Evolutionary conservation across 1,284 basidiomycete genomes (phyloP).

Genomic region (Bjerkandera adusta): DNA sequence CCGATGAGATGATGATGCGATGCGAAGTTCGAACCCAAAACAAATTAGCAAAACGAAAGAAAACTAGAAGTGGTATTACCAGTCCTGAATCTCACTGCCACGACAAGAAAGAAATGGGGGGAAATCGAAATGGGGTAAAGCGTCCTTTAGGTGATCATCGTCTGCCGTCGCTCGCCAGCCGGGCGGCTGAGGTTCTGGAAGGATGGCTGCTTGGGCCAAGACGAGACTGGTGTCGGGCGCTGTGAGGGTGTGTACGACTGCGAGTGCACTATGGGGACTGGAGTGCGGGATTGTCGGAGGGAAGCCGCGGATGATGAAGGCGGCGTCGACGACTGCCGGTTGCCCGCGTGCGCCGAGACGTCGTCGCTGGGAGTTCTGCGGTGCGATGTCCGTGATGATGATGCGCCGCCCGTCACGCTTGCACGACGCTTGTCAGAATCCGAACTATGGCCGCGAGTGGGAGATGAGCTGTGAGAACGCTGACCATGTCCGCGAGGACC

Average conservation of each 20-base stretch:
- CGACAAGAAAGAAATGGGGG: too few relatives aligned
- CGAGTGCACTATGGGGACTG: not conserved
- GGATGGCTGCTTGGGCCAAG: conserved; percentile 10
- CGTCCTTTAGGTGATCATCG: conserved; percentile 16
- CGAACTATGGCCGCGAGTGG: conserved; percentile 20
- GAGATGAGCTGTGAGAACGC: conserved; percentile 30
- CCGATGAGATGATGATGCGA: too few relatives aligned
- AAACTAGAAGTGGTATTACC: too few relatives aligned
- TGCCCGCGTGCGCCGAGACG: not conserved
- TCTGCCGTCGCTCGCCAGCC: conserved; percentile 10
- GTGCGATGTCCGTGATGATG: conserved; percentile 4
- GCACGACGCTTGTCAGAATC: conserved; percentile 23
- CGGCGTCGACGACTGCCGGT: not conserved
- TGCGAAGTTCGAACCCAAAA: too few relatives aligned
- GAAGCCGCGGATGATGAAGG: conserved; percentile 4
- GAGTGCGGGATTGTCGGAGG: not conserved
- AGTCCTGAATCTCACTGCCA: too few relatives aligned
- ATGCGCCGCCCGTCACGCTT: conserved; percentile 8
- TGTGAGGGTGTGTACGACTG: not conserved
- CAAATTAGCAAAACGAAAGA: too few relatives aligned
- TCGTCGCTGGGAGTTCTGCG: conserved; percentile 8
- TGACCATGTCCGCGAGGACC: conserved; percentile 23
- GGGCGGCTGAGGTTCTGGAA: conserved; percentile 18
- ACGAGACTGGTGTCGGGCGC: conserved; percentile 4
- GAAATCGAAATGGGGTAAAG: too few relatives aligned